Base-by-base conservation (phyloP, 2,329 filamentous ascomycete genomes). In the Ophiostoma pallidulum region DNA sequence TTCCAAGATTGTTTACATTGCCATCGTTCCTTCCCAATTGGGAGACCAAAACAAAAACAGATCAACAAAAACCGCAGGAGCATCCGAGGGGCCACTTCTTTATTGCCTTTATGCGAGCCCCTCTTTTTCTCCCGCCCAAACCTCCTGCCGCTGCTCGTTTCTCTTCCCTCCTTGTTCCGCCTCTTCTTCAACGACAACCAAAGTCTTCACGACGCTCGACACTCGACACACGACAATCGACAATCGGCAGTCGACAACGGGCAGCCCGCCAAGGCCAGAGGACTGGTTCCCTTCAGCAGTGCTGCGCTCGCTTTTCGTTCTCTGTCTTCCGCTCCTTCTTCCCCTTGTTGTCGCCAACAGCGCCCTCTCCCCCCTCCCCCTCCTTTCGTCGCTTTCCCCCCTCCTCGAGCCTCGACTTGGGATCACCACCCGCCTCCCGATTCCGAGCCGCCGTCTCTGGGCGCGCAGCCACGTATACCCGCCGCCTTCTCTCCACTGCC, bases 261-360 rank as follows among this genome's bases (percentile, higher is more conserved):
- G 36, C 35, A 18, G 43, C 26, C 43, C 43, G 44, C 29, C 37
- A 26, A 20, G 33, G 20, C 24, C 20, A 20, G 29, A 52, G 50
- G 52, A 53, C 52, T 37, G 50, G 52, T 41, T 46, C 52, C 52
- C 49, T 50, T n/a, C n/a, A n/a, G n/a, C n/a, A n/a, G 45, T 8
- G 36, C 24, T 24, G 35, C 33, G 36, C 14, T 31, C 24, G 12
- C 9, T 26, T 39, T 8, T 18, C 22, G 2, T 45, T 39, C 28
- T n/a, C 39, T 3, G 12, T n/a, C 16, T 20, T 6, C 5, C 37
- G 5, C 19, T 24, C 19, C 5, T 24, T 39, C 14, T n/a, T 41
- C 22, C 9, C 32, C 31, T 14, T 33, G 9, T 44, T 28, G 7
- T 26, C 40, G 14, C 29, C 40, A n/a, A n/a, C n/a, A n/a, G n/a